Conservation (phyloP, 192 early-diverging fungal genomes). For the Podila clonocystis region DNA sequence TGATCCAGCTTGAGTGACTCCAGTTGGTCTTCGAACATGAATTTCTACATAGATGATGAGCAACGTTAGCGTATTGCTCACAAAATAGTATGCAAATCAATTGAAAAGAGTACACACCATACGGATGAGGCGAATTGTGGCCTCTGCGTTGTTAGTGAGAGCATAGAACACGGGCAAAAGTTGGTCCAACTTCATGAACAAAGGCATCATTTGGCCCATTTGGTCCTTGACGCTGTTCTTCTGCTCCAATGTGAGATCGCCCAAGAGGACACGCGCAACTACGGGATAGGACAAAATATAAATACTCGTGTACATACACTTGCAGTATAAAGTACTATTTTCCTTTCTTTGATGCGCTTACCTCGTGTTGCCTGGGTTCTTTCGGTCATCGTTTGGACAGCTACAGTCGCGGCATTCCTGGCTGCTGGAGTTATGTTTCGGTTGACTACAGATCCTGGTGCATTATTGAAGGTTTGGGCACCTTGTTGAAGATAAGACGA, state of each 20-base stretch:
- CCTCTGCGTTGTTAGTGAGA: conserved; percentile 55
- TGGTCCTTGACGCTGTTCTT: conserved; percentile 55
- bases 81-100: not conserved
- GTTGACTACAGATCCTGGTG: not conserved
- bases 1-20: conserved; percentile 53
- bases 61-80: not conserved
- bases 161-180: conserved; percentile 60
- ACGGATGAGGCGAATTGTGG: conserved; percentile 57
- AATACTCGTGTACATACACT: not conserved
- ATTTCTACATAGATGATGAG: conserved; percentile 41
- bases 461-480: not conserved
- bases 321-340: not conserved
- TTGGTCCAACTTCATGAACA: conserved; percentile 58
- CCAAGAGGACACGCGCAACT: conserved; percentile 40
- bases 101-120: conserved; percentile 34
- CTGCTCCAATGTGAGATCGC: conserved; percentile 51
- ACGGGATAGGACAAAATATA: not conserved
- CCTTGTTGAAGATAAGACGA: not conserved
- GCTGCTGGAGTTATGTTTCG: conserved; percentile 29
- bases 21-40: conserved; percentile 63
- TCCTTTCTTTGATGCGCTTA: conserved; percentile 7
- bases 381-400: conserved; percentile 53
- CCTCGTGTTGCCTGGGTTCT: conserved; percentile 48
- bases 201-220: conserved; percentile 48
- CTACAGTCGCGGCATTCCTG: conserved; percentile 33